Conservation (phyloP, 768 basidiomycete genomes). For the Phanerochaete carnosa region DNA sequence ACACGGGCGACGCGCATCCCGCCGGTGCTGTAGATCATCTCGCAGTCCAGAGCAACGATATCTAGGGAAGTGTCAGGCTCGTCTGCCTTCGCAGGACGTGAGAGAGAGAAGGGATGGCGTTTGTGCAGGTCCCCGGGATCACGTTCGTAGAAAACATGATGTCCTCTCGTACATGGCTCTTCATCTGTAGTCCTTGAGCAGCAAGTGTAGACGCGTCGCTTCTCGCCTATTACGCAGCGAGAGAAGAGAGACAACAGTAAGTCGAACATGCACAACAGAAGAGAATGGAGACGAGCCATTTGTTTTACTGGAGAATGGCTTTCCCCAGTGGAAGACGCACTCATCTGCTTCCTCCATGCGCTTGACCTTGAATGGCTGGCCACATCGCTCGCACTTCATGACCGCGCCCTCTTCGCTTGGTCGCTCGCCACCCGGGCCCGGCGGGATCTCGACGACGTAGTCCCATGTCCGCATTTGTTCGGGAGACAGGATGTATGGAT, state of each 20-base stretch:
- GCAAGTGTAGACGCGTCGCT: constrained; percentile 69
- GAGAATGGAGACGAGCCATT: constrained; percentile 49
- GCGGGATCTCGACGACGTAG: constrained; percentile 68
- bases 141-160: constrained; percentile 89
- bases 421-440: constrained; percentile 57
- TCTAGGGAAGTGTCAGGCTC: constrained; percentile 49
- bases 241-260: background rate
- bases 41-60: constrained; percentile 90
- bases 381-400: constrained; percentile 77
- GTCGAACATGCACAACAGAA: background rate
- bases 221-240: constrained; percentile 49
- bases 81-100: constrained; percentile 24
- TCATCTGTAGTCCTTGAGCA: constrained; percentile 63
- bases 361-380: constrained; percentile 64
- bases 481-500: constrained; percentile 55
- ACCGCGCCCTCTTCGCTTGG: constrained; percentile 59
- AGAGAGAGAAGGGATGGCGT: constrained; percentile 68
- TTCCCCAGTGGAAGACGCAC: constrained; percentile 87
- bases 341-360: constrained; percentile 51
- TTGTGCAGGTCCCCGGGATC: constrained; percentile 62
- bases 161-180: constrained; percentile 72
- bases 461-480: constrained; percentile 63
- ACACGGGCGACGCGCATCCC: constrained; percentile 90
- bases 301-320: constrained; percentile 52
- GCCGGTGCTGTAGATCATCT: constrained; percentile 94